These are phyloP conservation scores for Inga leiocalycina DNA, from an alignment of 306 rosid genomes.

Conservation along the genomic window DNA sequence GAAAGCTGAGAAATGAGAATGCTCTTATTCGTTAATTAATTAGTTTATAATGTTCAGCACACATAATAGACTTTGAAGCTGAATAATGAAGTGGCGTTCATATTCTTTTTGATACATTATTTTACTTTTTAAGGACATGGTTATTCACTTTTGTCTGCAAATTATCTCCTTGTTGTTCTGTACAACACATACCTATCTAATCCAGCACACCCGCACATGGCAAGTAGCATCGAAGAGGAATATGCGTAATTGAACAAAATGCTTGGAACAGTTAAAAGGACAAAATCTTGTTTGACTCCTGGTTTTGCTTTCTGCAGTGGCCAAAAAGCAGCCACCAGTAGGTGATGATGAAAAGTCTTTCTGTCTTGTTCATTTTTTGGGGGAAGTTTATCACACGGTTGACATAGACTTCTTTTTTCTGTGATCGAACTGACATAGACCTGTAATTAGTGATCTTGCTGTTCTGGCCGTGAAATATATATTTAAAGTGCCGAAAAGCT, in stretches of 20 bases:
- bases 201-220: not conserved
- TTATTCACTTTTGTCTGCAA: not conserved
- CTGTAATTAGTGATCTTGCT: not conserved
- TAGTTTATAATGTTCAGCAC: not conserved
- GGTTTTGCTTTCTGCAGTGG: slow-evolving; percentile 9
- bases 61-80: not conserved
- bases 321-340: slow-evolving; percentile 19
- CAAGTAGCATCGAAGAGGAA: slow-evolving; percentile 12
- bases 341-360: not conserved
- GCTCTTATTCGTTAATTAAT: not conserved
- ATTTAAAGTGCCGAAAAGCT: slow-evolving; percentile 30
- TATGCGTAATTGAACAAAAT: slow-evolving; percentile 26
- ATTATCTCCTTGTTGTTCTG: not conserved
- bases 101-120: not conserved
- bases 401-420: not conserved
- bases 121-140: not conserved
- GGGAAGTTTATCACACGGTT: not conserved
- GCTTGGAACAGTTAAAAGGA: not conserved
- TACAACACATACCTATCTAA: not conserved
- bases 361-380: not conserved
- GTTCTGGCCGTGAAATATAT: not conserved
- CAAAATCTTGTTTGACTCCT: slow-evolving; percentile 31
- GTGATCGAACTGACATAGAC: not conserved
- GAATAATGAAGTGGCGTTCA: not conserved
- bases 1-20: not conserved